Base-by-base conservation (phyloP, 148 eudicot genomes). In the Vaccinium darrowii region DNA sequence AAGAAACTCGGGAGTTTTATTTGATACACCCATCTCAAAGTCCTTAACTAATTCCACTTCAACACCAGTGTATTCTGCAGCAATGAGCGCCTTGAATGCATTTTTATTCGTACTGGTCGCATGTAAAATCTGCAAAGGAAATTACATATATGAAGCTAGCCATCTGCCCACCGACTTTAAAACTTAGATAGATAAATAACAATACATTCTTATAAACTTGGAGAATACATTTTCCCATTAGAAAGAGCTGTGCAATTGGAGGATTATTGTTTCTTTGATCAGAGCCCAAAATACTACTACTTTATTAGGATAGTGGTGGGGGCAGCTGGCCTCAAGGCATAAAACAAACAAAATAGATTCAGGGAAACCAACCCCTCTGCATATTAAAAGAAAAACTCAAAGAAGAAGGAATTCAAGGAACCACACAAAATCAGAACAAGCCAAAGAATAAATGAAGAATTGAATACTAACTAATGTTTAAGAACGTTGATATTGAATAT, bases 1-100 rank as follows among this genome's bases (percentile, higher is more conserved):
- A 23, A 94, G 89, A 82, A 92, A 94, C 88, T 92, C 93, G 0
- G 94, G 92, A 4, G 95, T 89, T 85, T 93, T 93, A 81, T 94
- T 92, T 72, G 98, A 83, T 3, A 91, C 93, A 19, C 94, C 95
- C 92, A 92, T 90, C 88, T 90, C 85, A 85, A 92, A 94, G 47
- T 92, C 85, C 85, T 92, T 86, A 0, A 69, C 88, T 49, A 92
- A 71, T 18, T 91, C 92, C 82, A 94, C 91, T 63, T 91, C 67
- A 7, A 91, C 95, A 83, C 92, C 93, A 67, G 33, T 82, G 80
- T 90, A 94, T 73, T 93, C 98, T 8, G 94, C 93, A 6, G 93
- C 93, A 79, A 94, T 92, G 60, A 93, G 94, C 16, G 90, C 89
- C 90, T 94, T 94, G 83, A 33, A 89, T 49, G 90, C 93, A 90